Base-by-base conservation (phyloP, 2,329 filamentous ascomycete genomes). In the Fusarium sarcochroum region DNA sequence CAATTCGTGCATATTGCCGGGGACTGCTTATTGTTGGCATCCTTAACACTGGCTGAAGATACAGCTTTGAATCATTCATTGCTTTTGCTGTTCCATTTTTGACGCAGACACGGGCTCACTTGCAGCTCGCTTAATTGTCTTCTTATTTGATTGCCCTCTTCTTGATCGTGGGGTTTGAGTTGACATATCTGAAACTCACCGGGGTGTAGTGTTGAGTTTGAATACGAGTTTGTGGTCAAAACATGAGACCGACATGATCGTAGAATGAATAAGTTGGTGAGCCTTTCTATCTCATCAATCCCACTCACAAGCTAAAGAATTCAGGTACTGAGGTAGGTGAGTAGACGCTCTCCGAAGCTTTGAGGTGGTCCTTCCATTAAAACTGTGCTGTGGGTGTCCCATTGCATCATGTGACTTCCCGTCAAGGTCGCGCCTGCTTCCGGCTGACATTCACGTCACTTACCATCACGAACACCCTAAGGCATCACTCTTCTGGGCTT, bases 331-430 rank as follows among this genome's bases (percentile, higher is more conserved):
- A 11, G 27, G 10, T 30, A 30, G 27, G 27, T 13, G 13, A 30
- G 27, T 30, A 30, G 27, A 30, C 5, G 10, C 27, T 11, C 27
- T 13, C 27, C 27, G 27, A 30, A 30, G 27, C 2, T 30, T 53
- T 53, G 21, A 53, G 40, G 20, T 53, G 27, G 27, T 30, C 10
- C 27, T 30, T 30, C n/a, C n/a, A n/a, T n/a, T n/a, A n/a, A n/a
- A n/a, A n/a, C n/a, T 10, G 23, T 23, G 35, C 35, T 38, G 35
- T 10, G 3, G 17, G 35, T 38, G 9, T 13, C n/a, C 2, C 3
- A 7, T 21, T 1, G 18, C 15, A 20, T 70, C 78, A 80, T 68
- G 77, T 80, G 78, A 80, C 54, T 59, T 61, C 73, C 69, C 53
- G 77, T 76, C 64, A 66, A 34, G 40, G 58, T 76, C 76, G 76